A percentile compares a stretch with the other conserved stretches of the same genome.
Evolutionary conservation across 2,329 filamentous ascomycete genomes (phyloP).

Genomic region (Cercospora sp.): DNA sequence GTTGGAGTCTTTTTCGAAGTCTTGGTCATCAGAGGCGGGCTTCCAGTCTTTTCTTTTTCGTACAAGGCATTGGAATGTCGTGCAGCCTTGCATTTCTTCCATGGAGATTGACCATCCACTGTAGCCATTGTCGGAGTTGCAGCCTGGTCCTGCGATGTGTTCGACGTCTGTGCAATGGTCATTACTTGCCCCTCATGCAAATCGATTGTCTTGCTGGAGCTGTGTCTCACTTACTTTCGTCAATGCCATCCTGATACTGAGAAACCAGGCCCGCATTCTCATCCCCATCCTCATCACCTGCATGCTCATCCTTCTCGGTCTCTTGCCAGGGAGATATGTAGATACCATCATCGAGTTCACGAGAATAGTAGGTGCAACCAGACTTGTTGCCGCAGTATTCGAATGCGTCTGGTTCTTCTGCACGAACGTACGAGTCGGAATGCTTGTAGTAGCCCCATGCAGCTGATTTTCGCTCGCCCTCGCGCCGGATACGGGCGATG

Average conservation of each 20-base stretch:
- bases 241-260: no score
- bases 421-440: not conserved
- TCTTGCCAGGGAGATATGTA: not conserved
- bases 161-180: not conserved
- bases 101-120: constrained; percentile 17
- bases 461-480: constrained; percentile 6
- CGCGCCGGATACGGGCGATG: constrained; percentile 13
- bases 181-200: no score
- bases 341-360: not conserved
- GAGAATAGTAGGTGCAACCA: constrained; percentile 8
- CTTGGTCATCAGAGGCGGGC: constrained; percentile 9
- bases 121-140: not conserved
- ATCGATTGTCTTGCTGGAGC: no score
- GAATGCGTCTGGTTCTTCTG: not conserved
- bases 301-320: not conserved
- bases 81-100: constrained; percentile 20
- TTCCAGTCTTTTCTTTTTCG: not conserved
- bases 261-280: not conserved
- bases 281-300: not conserved
- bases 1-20: constrained; percentile 10
- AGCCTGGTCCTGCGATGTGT: constrained; percentile 22
- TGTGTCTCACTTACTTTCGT: no score
- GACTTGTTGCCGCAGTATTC: constrained; percentile 6
- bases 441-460: constrained; percentile 10
- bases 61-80: constrained; percentile 19